These are phyloP conservation scores for Cyclanthera cordifolia DNA, from an alignment of 306 rosid species.

Conservation along the genomic window DNA sequence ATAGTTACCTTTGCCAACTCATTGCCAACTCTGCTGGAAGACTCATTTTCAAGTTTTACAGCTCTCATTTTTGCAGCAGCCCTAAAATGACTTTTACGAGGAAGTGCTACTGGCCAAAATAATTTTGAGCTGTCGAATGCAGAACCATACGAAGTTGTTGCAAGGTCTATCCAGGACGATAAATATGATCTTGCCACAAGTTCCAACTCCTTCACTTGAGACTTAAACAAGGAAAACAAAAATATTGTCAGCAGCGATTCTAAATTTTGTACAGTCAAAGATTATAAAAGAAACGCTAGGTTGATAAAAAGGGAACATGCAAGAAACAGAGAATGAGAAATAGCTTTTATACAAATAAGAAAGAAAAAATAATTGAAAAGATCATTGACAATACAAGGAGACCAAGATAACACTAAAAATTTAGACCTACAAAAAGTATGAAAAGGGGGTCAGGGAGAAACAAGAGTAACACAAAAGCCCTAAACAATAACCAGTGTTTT, in stretches of 20 bases:
- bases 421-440: not conserved
- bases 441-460: not conserved
- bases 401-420: not conserved
- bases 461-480: not conserved
- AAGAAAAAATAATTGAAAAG: not conserved
- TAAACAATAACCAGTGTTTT: too few species aligned
- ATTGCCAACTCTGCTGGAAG: constrained; percentile 35
- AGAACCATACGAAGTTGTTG: constrained; percentile 83
- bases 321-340: not conserved
- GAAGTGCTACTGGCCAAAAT: constrained; percentile 91
- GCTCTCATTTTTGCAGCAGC: constrained; percentile 99
- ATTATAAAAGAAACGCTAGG: not conserved
- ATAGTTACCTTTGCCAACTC: constrained; percentile 38
- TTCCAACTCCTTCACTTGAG: constrained; percentile 64
- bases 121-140: constrained; percentile 73
- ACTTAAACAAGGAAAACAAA: constrained; percentile 24
- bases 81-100: constrained; percentile 83
- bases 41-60: constrained; percentile 63
- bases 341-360: not conserved
- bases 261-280: not conserved
- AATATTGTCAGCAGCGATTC: not conserved
- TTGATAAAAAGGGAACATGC: not conserved
- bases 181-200: constrained; percentile 43
- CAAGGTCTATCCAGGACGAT: constrained; percentile 81
- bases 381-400: not conserved